Percentiles rank a stretch among this genome's conserved stretches.
phyloP scores from a whole-genome alignment of 2,329 filamentous ascomycete genomes.

The Thyridium curvatum region DNA sequence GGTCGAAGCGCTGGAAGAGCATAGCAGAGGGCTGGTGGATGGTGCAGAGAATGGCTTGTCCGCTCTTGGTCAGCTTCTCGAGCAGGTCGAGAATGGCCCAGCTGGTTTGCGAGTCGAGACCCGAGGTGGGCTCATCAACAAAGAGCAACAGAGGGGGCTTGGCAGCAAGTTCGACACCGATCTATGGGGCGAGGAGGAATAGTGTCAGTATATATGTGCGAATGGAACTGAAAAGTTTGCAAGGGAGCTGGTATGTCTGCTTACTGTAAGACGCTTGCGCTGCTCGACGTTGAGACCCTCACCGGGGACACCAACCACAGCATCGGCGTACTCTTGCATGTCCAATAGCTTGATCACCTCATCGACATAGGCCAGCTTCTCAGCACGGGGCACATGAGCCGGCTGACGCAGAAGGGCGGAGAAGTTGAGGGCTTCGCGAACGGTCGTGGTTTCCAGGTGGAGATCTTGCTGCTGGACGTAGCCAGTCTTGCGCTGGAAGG shows the following conservation, averaged over 20 bases:
- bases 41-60: conserved; percentile 81
- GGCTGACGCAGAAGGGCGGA: conserved; percentile 82
- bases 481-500: conserved; percentile 87
- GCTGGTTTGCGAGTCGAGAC: conserved; percentile 86
- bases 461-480: conserved; percentile 93
- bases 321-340: conserved; percentile 86
- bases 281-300: conserved; percentile 74
- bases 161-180: conserved; percentile 91
- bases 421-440: conserved; percentile 83
- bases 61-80: conserved; percentile 59
- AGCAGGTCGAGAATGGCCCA: conserved; percentile 88
- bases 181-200: too few relatives aligned
- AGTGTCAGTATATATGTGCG: too few relatives aligned
- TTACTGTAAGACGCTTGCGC: conserved; percentile 63
- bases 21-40: conserved; percentile 97
- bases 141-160: conserved; percentile 87
- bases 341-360: conserved; percentile 87
- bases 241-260: neutral
- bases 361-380: conserved; percentile 83
- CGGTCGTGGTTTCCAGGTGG: conserved; percentile 76
- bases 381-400: conserved; percentile 59
- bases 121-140: conserved; percentile 91
- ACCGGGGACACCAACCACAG: conserved; percentile 82
- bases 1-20: conserved; percentile 86
- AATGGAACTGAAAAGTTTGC: too few relatives aligned